Percentiles rank a stretch among this genome's conserved stretches.
phyloP scores from a whole-genome alignment of 1,284 basidiomycete species.

The Takashimella koratensis region DNA sequence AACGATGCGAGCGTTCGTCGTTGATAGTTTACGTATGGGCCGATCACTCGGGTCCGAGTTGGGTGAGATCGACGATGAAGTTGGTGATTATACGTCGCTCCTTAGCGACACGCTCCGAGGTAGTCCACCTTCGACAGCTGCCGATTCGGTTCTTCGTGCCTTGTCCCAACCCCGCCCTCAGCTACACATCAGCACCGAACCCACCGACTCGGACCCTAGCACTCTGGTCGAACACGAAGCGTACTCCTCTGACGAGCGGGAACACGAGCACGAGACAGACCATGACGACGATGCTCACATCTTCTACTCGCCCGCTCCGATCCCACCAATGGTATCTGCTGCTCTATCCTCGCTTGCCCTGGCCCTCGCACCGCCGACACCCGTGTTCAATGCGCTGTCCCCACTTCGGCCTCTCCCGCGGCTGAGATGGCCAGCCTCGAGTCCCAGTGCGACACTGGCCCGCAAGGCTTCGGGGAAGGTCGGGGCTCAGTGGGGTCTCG shows the following conservation, averaged over 20 bases:
- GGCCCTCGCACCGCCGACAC: slow-evolving; percentile 17
- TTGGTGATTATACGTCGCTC: no score
- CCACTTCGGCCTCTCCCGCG: slow-evolving; percentile 1
- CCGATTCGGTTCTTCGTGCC: no score
- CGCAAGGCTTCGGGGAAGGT: background rate
- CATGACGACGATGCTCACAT: slow-evolving; percentile 7
- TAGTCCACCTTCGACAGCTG: no score
- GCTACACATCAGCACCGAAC: no score
- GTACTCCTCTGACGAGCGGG: background rate
- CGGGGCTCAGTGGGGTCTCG: background rate
- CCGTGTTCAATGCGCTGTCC: slow-evolving; percentile 7
- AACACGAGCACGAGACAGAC: slow-evolving; percentile 1
- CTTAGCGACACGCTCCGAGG: no score
- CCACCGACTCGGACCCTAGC: no score
- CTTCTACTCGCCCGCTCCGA: slow-evolving; percentile 15
- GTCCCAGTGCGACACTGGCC: background rate
- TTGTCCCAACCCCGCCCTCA: no score
- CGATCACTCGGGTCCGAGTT: slow-evolving; percentile 23
- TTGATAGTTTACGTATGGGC: slow-evolving; percentile 8
- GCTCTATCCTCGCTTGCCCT: slow-evolving; percentile 24
- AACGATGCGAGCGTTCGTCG: slow-evolving; percentile 23
- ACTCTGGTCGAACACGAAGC: background rate
- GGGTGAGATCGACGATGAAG: slow-evolving; percentile 13
- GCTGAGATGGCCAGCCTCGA: slow-evolving; percentile 6
- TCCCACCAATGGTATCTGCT: slow-evolving; percentile 23